Base-by-base conservation (phyloP, 2,329 filamentous ascomycete genomes). In the Epichloe uncinata region DNA sequence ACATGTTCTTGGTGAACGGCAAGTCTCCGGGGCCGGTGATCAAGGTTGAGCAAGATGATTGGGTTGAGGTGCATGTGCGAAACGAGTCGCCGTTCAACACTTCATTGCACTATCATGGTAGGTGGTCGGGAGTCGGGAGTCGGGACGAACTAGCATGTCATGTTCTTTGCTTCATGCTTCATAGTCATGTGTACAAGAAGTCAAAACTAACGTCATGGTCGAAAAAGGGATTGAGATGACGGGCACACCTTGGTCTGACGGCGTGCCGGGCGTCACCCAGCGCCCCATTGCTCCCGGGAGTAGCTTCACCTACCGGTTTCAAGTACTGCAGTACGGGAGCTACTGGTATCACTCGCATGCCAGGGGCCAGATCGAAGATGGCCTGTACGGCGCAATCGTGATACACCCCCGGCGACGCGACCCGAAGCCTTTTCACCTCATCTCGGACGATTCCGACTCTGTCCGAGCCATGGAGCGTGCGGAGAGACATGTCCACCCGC, bases 311-410 rank as follows among this genome's bases (percentile, higher is more conserved):
- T 78, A 82, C 57, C 66, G 64, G 34, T 83, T 75, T 66, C 70
- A 64, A n/a, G 78, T 78, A 0, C 69, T 67, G 0, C 71, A 78
- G 49, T 73, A 77, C 55, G 80, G 80, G 3, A 73, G 71, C 41
- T 79, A 77, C 61, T 81, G 75, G 68, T 83, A 82, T 55, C 79
- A 82, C 61, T 71, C 76, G 0, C 79, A 83, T 56, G 68, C 69
- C 22, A 63, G 66, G 1, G 70, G 71, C 2, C 78, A 81, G 53
- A 68, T 82, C 13, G 73, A 79, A 51, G 79, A 84, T 55, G 81
- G 81, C 0, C 63, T 80, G 11, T 78, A 73, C 47, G 80, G 79
- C 0, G 63, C 78, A 3, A 73, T 83, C 1, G 58, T 74, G 9
- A 75, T 82, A 16, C 66, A 68, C 40, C 67, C 43, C 43, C 53